Evolutionary conservation across 2,329 filamentous ascomycete genomes (phyloP).

Genomic region (Pseudogymnoascus sp.): DNA sequence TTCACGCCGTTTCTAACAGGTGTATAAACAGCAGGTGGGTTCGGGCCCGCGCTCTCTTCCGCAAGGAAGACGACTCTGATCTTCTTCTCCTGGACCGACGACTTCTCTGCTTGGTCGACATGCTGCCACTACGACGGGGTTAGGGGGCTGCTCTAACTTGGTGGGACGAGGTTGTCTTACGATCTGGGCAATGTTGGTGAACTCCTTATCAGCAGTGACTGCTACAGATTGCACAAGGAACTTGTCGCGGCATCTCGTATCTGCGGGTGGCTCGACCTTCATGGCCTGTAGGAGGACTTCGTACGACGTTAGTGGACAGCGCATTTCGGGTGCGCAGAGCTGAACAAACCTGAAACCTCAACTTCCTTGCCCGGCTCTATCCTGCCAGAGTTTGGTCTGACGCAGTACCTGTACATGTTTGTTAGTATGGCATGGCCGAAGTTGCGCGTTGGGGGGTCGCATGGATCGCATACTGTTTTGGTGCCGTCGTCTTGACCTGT

Average conservation of each 20-base stretch:
- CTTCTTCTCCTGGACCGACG: constrained; percentile 82
- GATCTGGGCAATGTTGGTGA: constrained; percentile 70
- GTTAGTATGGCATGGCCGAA: constrained; percentile 21
- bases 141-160: constrained; percentile 8
- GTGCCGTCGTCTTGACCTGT: constrained; percentile 97
- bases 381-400: constrained; percentile 91
- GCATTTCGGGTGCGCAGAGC: constrained; percentile 11
- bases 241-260: constrained; percentile 92
- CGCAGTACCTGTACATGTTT: constrained; percentile 69
- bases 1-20: constrained; percentile 24
- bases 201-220: constrained; percentile 77
- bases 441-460: constrained; percentile 14
- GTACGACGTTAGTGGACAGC: constrained; percentile 21
- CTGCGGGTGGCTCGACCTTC: constrained; percentile 83
- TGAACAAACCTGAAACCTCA: constrained; percentile 74
- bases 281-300: constrained; percentile 92
- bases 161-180: constrained; percentile 43
- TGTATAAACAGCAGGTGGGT: constrained; percentile 16
- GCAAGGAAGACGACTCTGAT: constrained; percentile 84
- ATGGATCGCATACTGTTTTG: constrained; percentile 73
- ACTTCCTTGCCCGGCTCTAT: constrained; percentile 87
- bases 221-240: constrained; percentile 91
- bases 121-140: constrained; percentile 49
- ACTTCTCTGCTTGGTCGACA: constrained; percentile 68
- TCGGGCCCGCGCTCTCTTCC: constrained; percentile 39